Conservation (phyloP, 208 protist species). For the Novymonas esmeraldas region DNA sequence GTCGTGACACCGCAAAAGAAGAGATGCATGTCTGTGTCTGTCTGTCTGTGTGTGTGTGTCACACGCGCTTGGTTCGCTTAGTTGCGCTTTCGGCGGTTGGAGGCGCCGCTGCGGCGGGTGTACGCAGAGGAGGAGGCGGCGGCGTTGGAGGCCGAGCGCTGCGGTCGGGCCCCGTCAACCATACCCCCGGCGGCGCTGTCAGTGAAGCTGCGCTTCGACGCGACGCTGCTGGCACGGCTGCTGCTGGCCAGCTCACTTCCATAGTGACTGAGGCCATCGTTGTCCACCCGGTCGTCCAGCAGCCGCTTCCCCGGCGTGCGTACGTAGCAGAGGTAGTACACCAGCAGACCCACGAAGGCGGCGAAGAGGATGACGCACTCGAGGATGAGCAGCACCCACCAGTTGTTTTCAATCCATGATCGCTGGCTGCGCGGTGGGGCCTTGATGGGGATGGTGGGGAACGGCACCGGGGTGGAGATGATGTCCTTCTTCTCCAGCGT, state of each 20-base stretch:
- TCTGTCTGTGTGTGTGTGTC: background rate
- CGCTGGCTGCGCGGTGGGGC: conserved; percentile 15
- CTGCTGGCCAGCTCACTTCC: background rate
- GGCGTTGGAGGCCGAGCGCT: background rate
- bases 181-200: no score
- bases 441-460: conserved; percentile 35
- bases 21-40: background rate
- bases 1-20: no score
- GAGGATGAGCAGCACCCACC: conserved; percentile 34
- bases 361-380: conserved; percentile 37
- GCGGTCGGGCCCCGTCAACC: no score
- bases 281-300: conserved; percentile 12
- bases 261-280: background rate
- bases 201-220: background rate
- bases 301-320: conserved; percentile 32
- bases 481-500: conserved; percentile 17
- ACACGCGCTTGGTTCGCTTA: no score
- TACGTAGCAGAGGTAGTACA: conserved; percentile 36
- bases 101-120: no score
- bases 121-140: no score
- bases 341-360: conserved; percentile 36
- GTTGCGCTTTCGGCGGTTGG: no score
- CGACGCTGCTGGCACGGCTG: background rate
- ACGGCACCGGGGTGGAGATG: conserved; percentile 51
- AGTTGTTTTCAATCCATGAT: conserved; percentile 35